A percentile compares a stretch with the other conserved stretches of the same genome.
phyloP scores from a whole-genome alignment of 2,329 filamentous ascomycete species.

The Coniella vitis region DNA sequence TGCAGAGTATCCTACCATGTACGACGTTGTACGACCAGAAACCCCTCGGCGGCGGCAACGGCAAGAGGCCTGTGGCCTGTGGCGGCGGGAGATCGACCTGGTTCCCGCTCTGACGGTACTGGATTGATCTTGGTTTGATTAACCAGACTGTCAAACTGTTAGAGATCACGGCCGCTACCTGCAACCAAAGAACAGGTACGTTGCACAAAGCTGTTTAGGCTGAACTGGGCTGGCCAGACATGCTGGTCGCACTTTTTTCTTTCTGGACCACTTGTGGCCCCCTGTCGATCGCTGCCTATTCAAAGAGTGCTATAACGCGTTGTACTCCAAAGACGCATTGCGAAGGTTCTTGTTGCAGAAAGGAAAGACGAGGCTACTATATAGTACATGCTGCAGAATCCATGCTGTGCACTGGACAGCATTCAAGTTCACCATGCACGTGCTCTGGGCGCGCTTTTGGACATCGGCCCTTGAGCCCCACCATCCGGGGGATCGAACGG shows the following conservation, averaged over 20 bases:
- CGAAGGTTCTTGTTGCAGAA: neutral
- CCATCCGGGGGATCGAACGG: neutral
- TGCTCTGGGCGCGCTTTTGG: too few relatives aligned
- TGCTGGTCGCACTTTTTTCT: neutral
- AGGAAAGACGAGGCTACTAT: neutral
- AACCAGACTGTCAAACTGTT: too few relatives aligned
- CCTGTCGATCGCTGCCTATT: neutral
- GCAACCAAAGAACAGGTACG: neutral
- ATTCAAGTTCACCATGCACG: too few relatives aligned
- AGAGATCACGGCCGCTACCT: too few relatives aligned
- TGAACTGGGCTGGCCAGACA: neutral
- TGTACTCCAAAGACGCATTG: too few relatives aligned
- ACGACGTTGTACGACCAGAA: too few relatives aligned
- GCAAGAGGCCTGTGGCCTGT: neutral
- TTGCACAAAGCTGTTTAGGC: neutral
- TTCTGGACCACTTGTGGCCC: neutral
- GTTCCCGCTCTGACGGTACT: too few relatives aligned
- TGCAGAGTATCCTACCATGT: neutral
- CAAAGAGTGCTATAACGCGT: too few relatives aligned
- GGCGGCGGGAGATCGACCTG: conserved; percentile 1
- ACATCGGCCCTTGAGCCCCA: neutral
- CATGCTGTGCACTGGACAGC: neutral
- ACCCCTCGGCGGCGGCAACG: neutral
- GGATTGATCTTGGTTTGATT: too few relatives aligned
- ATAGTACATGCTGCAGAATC: neutral